Conservation (phyloP, 2,329 filamentous ascomycete species). For the Sporothrix brunneoviolacea region DNA sequence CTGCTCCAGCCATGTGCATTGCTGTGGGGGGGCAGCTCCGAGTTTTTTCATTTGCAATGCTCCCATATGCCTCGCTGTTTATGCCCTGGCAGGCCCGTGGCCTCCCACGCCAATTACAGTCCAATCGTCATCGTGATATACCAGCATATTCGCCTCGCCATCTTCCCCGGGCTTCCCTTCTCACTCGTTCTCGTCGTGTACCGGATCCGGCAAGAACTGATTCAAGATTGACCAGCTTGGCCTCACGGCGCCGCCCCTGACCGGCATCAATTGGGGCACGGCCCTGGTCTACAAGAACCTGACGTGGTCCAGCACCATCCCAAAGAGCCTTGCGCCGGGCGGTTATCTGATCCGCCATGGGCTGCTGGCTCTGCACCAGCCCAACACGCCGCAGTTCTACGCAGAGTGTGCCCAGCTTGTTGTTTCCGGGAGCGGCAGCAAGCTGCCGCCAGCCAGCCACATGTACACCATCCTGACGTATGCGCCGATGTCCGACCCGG, state of each 20-base stretch:
- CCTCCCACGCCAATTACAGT: too few species aligned
- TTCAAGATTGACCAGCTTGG: constrained; percentile 53
- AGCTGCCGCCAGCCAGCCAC: constrained; percentile 32
- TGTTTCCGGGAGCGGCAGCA: constrained; percentile 42
- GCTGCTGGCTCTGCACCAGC: constrained; percentile 48
- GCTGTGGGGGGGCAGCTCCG: too few species aligned
- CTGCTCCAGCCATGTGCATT: too few species aligned
- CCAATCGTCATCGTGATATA: too few species aligned
- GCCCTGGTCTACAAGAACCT: constrained; percentile 36
- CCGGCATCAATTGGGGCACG: constrained; percentile 37
- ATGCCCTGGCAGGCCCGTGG: too few species aligned
- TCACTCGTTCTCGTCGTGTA: constrained; percentile 44
- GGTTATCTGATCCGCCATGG: constrained; percentile 53
- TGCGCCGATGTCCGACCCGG: constrained; percentile 39
- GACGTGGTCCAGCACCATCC: constrained; percentile 45
- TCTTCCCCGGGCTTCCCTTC: too few species aligned
- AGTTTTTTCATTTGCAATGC: too few species aligned
- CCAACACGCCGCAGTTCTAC: constrained; percentile 46
- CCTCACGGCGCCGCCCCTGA: constrained; percentile 21
- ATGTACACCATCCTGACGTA: constrained; percentile 40
- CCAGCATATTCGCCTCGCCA: too few species aligned
- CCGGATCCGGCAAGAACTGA: constrained; percentile 47
- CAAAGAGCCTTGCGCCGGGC: constrained; percentile 40
- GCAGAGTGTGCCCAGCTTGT: constrained; percentile 49
- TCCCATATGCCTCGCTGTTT: too few species aligned